Evolutionary conservation across 140 eudicot genomes (phyloP).

Genomic region (Oenanthe javanica): DNA sequence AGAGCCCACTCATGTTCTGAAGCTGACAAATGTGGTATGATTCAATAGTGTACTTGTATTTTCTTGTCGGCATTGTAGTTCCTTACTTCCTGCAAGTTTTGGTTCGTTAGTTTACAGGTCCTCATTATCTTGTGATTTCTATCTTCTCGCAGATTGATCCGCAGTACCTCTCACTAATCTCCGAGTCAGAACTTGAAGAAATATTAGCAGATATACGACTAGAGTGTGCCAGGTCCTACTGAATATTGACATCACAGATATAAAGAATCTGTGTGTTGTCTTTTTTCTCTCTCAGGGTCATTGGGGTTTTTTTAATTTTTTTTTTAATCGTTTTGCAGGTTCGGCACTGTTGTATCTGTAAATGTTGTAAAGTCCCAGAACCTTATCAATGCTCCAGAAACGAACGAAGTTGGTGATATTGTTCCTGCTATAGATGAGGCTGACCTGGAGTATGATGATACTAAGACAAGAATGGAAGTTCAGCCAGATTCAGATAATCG

Average conservation of each 20-base stretch:
- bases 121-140: not conserved
- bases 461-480: conserved; percentile 8
- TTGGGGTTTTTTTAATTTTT: not conserved
- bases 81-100: not conserved
- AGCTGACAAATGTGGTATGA: conserved; percentile 76
- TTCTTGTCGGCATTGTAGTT: not conserved
- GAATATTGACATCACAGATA: not conserved
- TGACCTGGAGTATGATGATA: conserved; percentile 12
- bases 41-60: not conserved
- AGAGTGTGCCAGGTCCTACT: conserved; percentile 78
- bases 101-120: not conserved
- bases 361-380: conserved; percentile 45
- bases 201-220: conserved; percentile 71
- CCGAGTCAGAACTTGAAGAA: conserved; percentile 72
- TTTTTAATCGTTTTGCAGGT: conserved; percentile 36
- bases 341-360: conserved; percentile 74
- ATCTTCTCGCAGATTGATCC: conserved; percentile 49
- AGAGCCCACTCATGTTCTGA: conserved; percentile 67
- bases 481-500: not conserved
- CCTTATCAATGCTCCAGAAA: conserved; percentile 20
- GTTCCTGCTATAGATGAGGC: conserved; percentile 15
- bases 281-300: not conserved
- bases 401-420: conserved; percentile 17
- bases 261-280: not conserved
- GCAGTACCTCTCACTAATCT: conserved; percentile 37